phyloP scores from a whole-genome alignment of 2,329 filamentous ascomycete species.

The Parastagonospora avenae region DNA sequence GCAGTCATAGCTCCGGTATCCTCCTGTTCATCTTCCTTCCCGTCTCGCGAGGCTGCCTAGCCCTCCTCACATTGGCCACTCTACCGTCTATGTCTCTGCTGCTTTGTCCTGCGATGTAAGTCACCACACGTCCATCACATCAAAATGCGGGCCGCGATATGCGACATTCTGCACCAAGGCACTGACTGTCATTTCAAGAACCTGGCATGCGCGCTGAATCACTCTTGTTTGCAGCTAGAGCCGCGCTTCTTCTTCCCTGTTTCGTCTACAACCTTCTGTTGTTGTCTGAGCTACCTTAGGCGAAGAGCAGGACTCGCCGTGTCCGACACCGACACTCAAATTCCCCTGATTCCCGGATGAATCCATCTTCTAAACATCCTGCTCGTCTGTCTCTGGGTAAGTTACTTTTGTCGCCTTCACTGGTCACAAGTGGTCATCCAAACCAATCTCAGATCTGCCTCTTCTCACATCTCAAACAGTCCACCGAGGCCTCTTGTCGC shows the following conservation, averaged over 20 bases:
- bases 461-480: slow-evolving; percentile 21
- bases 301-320: slow-evolving; percentile 32
- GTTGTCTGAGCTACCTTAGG: slow-evolving; percentile 33
- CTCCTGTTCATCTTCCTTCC: slow-evolving; percentile 26
- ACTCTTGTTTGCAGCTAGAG: slow-evolving; percentile 33
- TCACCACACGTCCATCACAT: slow-evolving; percentile 35
- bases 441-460: slow-evolving; percentile 28
- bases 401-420: slow-evolving; percentile 29
- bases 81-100: slow-evolving; percentile 36
- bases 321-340: slow-evolving; percentile 43
- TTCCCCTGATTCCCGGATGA: slow-evolving; percentile 45
- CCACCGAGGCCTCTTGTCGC: slow-evolving; percentile 24
- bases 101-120: slow-evolving; percentile 47
- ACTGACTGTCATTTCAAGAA: slow-evolving; percentile 43
- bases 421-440: slow-evolving; percentile 38
- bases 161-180: slow-evolving; percentile 37
- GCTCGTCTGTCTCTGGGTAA: slow-evolving; percentile 42
- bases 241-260: slow-evolving; percentile 33
- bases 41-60: slow-evolving; percentile 34
- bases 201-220: slow-evolving; percentile 45
- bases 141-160: slow-evolving; percentile 37
- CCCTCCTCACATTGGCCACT: slow-evolving; percentile 31
- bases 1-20: slow-evolving; percentile 36
- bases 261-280: slow-evolving; percentile 36
- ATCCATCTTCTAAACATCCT: slow-evolving; percentile 40